These are phyloP conservation scores for Russula brevipes DNA, from an alignment of 768 basidiomycete genomes.

Conservation along the genomic window DNA sequence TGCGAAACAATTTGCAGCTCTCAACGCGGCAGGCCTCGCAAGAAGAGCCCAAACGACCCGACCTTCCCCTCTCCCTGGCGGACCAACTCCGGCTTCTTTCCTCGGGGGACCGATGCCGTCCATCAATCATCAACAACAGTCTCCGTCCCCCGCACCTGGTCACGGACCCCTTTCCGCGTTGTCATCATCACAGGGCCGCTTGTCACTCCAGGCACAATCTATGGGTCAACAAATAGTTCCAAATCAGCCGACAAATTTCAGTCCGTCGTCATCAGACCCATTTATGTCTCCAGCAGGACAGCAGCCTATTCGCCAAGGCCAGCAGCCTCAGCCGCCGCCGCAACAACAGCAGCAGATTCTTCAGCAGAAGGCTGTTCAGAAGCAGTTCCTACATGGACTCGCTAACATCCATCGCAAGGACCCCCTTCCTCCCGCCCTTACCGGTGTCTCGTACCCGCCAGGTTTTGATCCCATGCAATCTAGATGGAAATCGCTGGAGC, in stretches of 20 bases:
- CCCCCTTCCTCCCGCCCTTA: constrained; percentile 74
- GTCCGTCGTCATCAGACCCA: constrained; percentile 20
- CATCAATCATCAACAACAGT: constrained; percentile 27
- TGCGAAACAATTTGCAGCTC: constrained; percentile 78
- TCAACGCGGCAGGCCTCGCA: constrained; percentile 58
- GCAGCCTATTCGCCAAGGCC: constrained; percentile 33
- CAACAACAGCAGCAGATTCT: constrained; percentile 32
- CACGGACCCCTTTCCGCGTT: constrained; percentile 29
- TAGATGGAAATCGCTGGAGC: constrained; percentile 62
- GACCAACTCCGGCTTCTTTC: constrained; percentile 60
- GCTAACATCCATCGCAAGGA: constrained; percentile 55
- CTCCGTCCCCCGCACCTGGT: constrained; percentile 25
- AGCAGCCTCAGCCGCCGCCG: constrained; percentile 32
- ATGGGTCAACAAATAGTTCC: constrained; percentile 40
- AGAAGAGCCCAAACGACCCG: constrained; percentile 43
- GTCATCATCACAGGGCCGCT: constrained; percentile 22
- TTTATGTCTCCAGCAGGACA: constrained; percentile 32
- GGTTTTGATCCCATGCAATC: constrained; percentile 60
- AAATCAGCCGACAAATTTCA: constrained; percentile 15
- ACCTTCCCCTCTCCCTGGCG: constrained; percentile 39
- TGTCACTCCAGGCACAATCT: constrained; percentile 29
- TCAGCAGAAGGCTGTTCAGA: constrained; percentile 48
- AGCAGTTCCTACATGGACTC: constrained; percentile 55
- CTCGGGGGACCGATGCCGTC: constrained; percentile 51
- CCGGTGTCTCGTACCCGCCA: constrained; percentile 50